Conservation (phyloP, 768 basidiomycete species). For the Kondoa subrosea region DNA sequence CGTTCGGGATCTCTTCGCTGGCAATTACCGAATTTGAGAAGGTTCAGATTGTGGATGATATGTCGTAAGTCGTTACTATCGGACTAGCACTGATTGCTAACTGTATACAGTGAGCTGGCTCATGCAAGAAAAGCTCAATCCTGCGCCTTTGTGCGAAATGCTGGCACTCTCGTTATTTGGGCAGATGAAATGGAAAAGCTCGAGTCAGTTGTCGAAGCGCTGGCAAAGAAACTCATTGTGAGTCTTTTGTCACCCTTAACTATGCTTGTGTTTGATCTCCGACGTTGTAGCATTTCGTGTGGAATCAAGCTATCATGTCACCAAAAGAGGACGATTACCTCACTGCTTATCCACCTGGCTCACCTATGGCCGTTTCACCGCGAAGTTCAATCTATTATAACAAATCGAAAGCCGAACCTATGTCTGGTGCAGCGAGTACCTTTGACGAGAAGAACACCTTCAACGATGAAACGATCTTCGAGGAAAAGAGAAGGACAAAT, state of each 20-base stretch:
- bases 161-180: slow-evolving; percentile 32
- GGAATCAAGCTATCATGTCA: not conserved
- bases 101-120: slow-evolving; percentile 15
- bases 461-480: not conserved
- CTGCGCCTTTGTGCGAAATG: slow-evolving; percentile 32
- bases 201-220: slow-evolving; percentile 28
- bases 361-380: not conserved
- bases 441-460: not conserved
- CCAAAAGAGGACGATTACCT: not conserved
- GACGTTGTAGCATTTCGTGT: not conserved
- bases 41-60: not conserved
- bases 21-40: not conserved
- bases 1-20: not conserved
- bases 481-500: not conserved
- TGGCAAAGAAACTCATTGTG: not conserved
- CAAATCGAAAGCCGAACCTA: not conserved
- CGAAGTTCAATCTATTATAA: not conserved
- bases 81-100: not conserved
- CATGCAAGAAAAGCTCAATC: slow-evolving; percentile 31
- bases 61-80: not conserved
- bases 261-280: not conserved
- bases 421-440: not conserved
- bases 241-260: not conserved
- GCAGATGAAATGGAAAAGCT: slow-evolving; percentile 32
- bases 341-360: not conserved